Base-by-base conservation (phyloP, 2,329 filamentous ascomycete genomes). In the Sporothrix luriei region DNA sequence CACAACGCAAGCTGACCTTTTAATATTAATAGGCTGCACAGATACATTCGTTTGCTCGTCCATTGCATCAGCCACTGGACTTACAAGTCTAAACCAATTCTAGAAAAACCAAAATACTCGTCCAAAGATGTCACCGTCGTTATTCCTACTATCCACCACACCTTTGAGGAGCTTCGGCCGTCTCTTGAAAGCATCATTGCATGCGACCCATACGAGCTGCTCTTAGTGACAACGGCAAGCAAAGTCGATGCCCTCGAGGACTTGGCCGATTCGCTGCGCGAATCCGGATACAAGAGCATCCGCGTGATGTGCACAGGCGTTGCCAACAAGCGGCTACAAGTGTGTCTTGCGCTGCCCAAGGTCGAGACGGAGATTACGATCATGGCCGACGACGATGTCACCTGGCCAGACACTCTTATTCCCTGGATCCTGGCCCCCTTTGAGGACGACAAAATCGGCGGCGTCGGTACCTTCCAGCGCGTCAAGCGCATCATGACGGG, bases 381-480 rank as follows among this genome's bases (percentile, higher is more conserved):
- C 75, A 93, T 98, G 83, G 93, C 94, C 33, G 94, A 98, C 78
- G 94, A 98, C 80, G 94, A 98, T 78, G 94, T 98, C 72, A 93
- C 91, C 75, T 97, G 94, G 91, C 94, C 94, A 3, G 84, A 85
- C 19, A 95, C 91, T 54, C 87, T 97, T 72, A 87, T 97, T 75
- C 91, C 90, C 43, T 97, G 94, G 94, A 91, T 98, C 70, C 83
- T 98, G 72, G 94, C 94, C 4, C 94, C 94, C 0, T 97, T 98
- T 73, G 93, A 97, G 78, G 89, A 95, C 77, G 82, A 86, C 51
- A 84, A 85, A 72, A 94, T 96, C 74, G 94, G 94, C 71, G 94
- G 93, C 46, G 94, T 97, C 68, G 93, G 94, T 49, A 97, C 94
- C 68, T 97, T 92, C 78, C 94, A 98, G 81, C 85, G 93, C 72